Conservation (phyloP, 768 basidiomycete genomes). For the Lactarius akahatsu region DNA sequence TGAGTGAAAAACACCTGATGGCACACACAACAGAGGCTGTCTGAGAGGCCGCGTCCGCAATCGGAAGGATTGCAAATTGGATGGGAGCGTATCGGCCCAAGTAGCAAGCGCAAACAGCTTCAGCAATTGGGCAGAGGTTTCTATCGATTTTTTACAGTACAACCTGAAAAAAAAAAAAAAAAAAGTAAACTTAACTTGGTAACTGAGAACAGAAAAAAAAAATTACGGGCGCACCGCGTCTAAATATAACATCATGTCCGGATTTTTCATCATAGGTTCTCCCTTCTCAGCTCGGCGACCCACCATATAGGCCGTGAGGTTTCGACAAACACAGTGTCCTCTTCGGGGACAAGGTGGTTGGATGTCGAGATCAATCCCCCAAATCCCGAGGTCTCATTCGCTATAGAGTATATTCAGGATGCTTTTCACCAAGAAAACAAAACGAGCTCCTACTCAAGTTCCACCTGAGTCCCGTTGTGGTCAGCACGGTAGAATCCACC, state of each 20-base stretch:
- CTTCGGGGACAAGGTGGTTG: conserved; percentile 77
- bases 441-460: conserved; percentile 62
- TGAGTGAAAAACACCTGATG: conserved; percentile 13
- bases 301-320: conserved; percentile 89
- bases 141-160: not conserved
- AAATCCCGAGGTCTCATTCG: conserved; percentile 68
- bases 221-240: not conserved
- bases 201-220: not conserved
- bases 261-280: conserved; percentile 4
- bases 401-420: conserved; percentile 37
- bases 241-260: not conserved
- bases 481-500: conserved; percentile 68
- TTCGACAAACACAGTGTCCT: conserved; percentile 64
- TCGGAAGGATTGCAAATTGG: not conserved
- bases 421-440: not conserved
- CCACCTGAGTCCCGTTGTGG: conserved; percentile 86
- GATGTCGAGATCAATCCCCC: conserved; percentile 89
- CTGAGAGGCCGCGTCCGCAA: conserved; percentile 1
- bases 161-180: not conserved
- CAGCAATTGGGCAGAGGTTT: not conserved
- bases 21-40: not conserved
- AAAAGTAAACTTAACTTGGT: not conserved
- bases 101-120: not conserved
- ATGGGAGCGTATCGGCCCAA: not conserved
- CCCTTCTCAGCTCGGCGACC: conserved; percentile 64